A percentile compares a stretch with the other conserved stretches of the same genome.
phyloP scores from a whole-genome alignment of 371 early-diverging fungal genomes.

The Vairimorpha necatrix region DNA sequence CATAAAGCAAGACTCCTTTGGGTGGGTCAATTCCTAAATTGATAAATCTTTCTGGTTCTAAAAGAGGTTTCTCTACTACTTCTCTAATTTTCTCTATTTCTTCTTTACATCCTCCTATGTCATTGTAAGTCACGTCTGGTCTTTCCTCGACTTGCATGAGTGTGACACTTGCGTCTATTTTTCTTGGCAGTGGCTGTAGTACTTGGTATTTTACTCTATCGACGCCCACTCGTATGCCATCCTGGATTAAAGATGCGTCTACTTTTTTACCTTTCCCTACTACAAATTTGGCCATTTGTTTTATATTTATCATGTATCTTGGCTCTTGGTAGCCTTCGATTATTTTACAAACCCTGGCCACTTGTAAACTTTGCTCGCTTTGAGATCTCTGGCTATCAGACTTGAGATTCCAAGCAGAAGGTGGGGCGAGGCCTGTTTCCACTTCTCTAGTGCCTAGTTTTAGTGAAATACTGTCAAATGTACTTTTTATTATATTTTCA shows the following conservation, averaged over 20 bases:
- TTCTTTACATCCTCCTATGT: constrained; percentile 98
- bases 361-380: constrained; percentile 92
- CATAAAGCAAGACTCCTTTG: constrained; percentile 91
- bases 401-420: constrained; percentile 93
- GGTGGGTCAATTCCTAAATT: constrained; percentile 89
- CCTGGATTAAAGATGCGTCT: constrained; percentile 92
- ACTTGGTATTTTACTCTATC: constrained; percentile 98
- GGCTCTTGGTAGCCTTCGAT: constrained; percentile 68
- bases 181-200: constrained; percentile 94
- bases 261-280: constrained; percentile 89
- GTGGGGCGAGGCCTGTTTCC: constrained; percentile 97
- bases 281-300: constrained; percentile 98
- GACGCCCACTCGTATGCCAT: constrained; percentile 97
- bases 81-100: constrained; percentile 98
- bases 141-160: constrained; percentile 99
- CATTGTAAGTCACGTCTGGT: constrained; percentile 95
- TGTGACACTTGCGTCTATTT: constrained; percentile 96
- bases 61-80: constrained; percentile 95
- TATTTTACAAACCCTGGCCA: constrained; percentile 63
- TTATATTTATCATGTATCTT: constrained; percentile 94
- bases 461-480: constrained; percentile 57
- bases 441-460: constrained; percentile 80
- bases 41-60: constrained; percentile 78
- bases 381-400: constrained; percentile 89
- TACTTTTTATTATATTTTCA: constrained; percentile 54